Evolutionary conservation across 176 grass and related monocot species (phyloP), one percentile per base, ranked within the genome.

Genomic region (Cocos nucifera): DNA sequence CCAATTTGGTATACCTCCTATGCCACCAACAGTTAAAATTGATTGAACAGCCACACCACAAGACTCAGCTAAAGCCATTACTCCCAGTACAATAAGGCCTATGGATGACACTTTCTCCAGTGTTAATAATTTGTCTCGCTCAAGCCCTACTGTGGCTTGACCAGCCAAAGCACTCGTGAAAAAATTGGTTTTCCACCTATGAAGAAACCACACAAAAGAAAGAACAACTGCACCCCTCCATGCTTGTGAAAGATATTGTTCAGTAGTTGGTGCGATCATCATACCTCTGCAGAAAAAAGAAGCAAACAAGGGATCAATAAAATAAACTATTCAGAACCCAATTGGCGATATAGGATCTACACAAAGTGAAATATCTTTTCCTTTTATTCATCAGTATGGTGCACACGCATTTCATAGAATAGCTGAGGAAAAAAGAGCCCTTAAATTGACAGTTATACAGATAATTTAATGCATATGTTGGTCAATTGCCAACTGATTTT

Each of bases 191-290:
- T 97, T 97, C 81, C 93, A 97, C 63, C 87, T 78, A 54, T 91
- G 93, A 77, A 97, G 81, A 73, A 97, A 97, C 93, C 93, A 97
- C 51, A 92, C 70, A 73, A 88, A 75, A 32, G 93, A 97, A 44
- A 97, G 63, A 22, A 97, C 79, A 26, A 82, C 75, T 66, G 87
- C 87, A 78, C 78, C 93, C 63, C 87, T 85, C 81, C 76, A 85
- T 66, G 79, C 61, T 76, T 91, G 93, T 39, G 81, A 56, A 73
- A 97, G 74, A 71, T 85, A 79, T 61, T 71, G 67, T 70, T 69
- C 65, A 80, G 76, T 60, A 72, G 75, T 91, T 70, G 93, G 87
- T 60, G 81, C 78, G 63, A 85, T 76, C 64, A 88, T 61, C 57
- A 56, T 32, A 20, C 75, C 84, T 76, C 93, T 97, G 64, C 26